These are phyloP conservation scores for Boletales sp. DNA, from an alignment of 768 basidiomycete genomes.

Conservation along the genomic window DNA sequence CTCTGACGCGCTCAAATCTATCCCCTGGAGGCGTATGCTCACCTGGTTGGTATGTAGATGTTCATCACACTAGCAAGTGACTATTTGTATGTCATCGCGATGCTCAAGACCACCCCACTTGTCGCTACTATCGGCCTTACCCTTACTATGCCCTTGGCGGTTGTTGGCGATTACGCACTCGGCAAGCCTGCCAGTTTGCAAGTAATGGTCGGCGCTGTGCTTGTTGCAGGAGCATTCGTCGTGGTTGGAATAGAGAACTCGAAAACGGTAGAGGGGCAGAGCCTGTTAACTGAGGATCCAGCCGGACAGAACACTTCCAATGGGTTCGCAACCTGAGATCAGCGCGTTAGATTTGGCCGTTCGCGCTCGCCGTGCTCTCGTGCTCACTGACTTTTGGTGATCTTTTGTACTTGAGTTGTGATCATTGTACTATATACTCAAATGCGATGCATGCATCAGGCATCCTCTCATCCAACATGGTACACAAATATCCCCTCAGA, in stretches of 20 bases:
- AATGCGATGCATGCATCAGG: neutral
- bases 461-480: constrained; percentile 13
- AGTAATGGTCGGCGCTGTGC: constrained; percentile 67
- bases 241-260: constrained; percentile 59
- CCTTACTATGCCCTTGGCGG: constrained; percentile 89
- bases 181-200: constrained; percentile 52
- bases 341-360: too few species aligned
- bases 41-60: constrained; percentile 50
- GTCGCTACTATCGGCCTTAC: constrained; percentile 92
- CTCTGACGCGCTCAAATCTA: neutral
- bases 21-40: neutral
- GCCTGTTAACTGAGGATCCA: constrained; percentile 1
- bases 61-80: constrained; percentile 79
- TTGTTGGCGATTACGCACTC: constrained; percentile 74
- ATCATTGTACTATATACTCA: too few species aligned
- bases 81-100: constrained; percentile 82
- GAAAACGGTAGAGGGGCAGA: constrained; percentile 35
- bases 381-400: too few species aligned
- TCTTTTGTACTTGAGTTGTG: too few species aligned
- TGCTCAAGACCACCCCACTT: constrained; percentile 95
- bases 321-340: too few species aligned
- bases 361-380: too few species aligned
- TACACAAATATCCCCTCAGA: constrained; percentile 6
- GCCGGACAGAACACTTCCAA: neutral
- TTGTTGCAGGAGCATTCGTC: constrained; percentile 80